Evolutionary conservation across 169 alveolate species (phyloP).

Genomic region (Eimeria praecox): DNA sequence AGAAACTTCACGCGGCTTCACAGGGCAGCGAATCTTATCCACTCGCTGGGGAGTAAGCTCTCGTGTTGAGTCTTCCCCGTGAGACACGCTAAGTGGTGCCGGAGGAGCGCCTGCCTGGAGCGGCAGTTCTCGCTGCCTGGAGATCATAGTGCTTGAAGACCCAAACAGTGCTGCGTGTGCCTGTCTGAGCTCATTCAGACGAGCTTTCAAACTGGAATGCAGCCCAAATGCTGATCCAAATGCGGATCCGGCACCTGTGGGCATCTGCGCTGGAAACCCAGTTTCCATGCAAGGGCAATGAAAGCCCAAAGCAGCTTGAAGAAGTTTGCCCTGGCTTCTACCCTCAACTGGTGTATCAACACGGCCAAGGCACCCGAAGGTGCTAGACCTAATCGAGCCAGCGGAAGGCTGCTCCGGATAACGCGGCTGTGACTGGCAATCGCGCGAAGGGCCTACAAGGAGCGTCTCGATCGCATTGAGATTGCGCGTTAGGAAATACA

Average conservation of each 20-base stretch:
- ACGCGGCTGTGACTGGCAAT: slow-evolving; percentile 13
- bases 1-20: not conserved
- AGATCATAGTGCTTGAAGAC: not conserved
- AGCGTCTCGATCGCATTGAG: slow-evolving; percentile 57
- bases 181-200: slow-evolving; percentile 7
- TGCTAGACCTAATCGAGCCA: not conserved
- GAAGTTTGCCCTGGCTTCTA: slow-evolving; percentile 31
- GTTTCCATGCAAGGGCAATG: slow-evolving; percentile 62
- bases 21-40: not conserved
- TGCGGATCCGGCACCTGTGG: not conserved
- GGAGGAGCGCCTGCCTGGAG: not conserved
- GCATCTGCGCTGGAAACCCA: slow-evolving; percentile 25
- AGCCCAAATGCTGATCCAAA: not conserved
- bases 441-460: slow-evolving; percentile 60
- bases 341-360: slow-evolving; percentile 9
- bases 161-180: slow-evolving; percentile 10
- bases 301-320: slow-evolving; percentile 58
- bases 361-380: not conserved
- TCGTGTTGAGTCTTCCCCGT: not conserved
- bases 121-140: slow-evolving; percentile 37
- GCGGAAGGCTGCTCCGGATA: not conserved
- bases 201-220: slow-evolving; percentile 3
- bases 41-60: slow-evolving; percentile 1
- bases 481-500: slow-evolving; percentile 48
- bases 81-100: slow-evolving; percentile 23